Base-by-base conservation (phyloP, 2,329 filamentous ascomycete species). In the Colletotrichum plurivorum region DNA sequence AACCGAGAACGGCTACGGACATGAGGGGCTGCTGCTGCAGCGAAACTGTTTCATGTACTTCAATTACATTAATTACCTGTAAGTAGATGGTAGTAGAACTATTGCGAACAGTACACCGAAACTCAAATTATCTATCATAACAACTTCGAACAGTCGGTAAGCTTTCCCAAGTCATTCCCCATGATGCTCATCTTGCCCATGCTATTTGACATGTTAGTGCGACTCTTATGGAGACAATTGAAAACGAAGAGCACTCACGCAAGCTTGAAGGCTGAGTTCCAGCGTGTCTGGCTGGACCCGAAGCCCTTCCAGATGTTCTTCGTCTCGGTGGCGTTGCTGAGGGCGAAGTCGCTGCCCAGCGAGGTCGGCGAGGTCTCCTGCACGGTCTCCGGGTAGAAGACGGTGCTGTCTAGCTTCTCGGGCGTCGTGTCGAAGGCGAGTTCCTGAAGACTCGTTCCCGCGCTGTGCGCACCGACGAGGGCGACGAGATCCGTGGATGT, bases 151-250 rank as follows among this genome's bases (percentile, higher is more conserved):
- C 63, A 60, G 48, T 65, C 63, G 12, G 63, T 25, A n/a, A 65
- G 63, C 39, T 60, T 65, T 5, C 63, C 48, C 25, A 60, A 12
- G 41, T 65, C 55, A n/a, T 60, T 65, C 9, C 62, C 62, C 48
- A 65, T 53, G 25, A 65, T 60, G n/a, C 48, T 60, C 63, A 65
- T 65, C 49, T 60, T 65, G 1, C 16, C 55, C 63, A 65, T 60
- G 1, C 55, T 65, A 9, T 13, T 1, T 18, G 10, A 5, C 15
- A 46, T 8, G 16, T 65, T 13, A 65, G 55, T 27, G 2, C 20
- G 18, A 8, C 6, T 15, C 6, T 60, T 4, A 3, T 10, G 2
- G 3, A 13, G 13, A 13, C 10, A 18, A 6, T 3, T 3, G 46
- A 5, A 2, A 3, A 1, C 12, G 2, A 22, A 22, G 20, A 22